These are phyloP conservation scores for Malassezia nana DNA, from an alignment of 1,284 basidiomycete genomes.

Conservation along the genomic window DNA sequence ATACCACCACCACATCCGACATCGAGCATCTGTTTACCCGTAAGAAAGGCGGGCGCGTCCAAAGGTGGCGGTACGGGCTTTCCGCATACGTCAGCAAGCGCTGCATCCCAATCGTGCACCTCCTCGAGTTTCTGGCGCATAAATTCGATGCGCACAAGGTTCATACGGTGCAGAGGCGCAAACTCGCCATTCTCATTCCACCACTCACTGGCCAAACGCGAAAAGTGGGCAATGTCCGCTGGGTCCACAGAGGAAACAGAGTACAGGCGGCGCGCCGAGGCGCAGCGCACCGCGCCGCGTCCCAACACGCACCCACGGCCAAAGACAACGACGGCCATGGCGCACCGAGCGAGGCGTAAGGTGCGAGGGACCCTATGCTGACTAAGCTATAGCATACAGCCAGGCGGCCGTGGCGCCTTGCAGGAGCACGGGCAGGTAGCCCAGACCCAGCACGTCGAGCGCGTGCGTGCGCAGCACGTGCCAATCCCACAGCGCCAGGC, in stretches of 20 bases:
- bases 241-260: constrained; percentile 28
- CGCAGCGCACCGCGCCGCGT: neutral
- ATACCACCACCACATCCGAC: constrained; percentile 93
- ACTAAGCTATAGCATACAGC: constrained; percentile 4
- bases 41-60: constrained; percentile 40
- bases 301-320: neutral
- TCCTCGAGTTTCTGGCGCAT: constrained; percentile 62
- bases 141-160: constrained; percentile 76
- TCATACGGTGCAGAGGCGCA: constrained; percentile 83
- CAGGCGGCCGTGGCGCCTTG: constrained; percentile 2
- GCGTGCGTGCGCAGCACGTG: constrained; percentile 9
- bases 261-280: neutral
- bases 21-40: constrained; percentile 64
- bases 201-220: constrained; percentile 80
- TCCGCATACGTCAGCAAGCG: constrained; percentile 19
- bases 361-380: neutral
- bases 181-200: constrained; percentile 95
- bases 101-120: constrained; percentile 37
- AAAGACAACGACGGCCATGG: neutral
- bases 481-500: constrained; percentile 12
- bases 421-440: constrained; percentile 12
- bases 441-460: constrained; percentile 8
- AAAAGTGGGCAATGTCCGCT: constrained; percentile 67
- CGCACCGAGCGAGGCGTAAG: neutral
- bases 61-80: constrained; percentile 37